Base-by-base conservation (phyloP, 139 green algal genomes). In the Zygnema circumcarinatum region DNA sequence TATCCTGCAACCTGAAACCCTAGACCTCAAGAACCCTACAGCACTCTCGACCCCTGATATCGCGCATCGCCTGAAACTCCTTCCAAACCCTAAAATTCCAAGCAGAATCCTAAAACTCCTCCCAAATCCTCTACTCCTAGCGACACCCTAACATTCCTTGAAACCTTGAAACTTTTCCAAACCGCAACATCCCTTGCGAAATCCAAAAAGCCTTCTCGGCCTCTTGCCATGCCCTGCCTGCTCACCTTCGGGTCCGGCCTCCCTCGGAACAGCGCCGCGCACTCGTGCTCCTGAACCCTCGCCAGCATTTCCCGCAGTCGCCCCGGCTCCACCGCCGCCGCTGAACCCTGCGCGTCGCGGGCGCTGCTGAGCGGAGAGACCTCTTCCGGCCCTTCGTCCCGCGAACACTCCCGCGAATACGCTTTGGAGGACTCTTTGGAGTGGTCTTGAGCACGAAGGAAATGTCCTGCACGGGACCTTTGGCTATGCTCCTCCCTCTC, bases 251-350 rank as follows among this genome's bases (percentile, higher is more conserved):
- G 35, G 69, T 78, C 69, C 35, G 3, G 38, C 2, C 31, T 2
- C 25, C 32, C 52, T 20, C 79, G n/a, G 3, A 81, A 81, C 2
- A 86, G 56, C 22, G 79, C 20, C 2, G 74, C 75, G 75, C 56
- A 83, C 11, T 80, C 7, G 52, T 83, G 76, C 11, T 11, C 40
- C 32, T 52, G 40, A 11, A 83, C 11, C 16, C 11, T 39, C 76
- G 74, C 76, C 76, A 83, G 16, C 32, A 83, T 11, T 38, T 42
- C 38, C 47, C 7, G 76, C 76, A 83, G 47, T 39, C 52, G 74
- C 11, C 47, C 76, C 11, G 7, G 40, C 32, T 79, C 76, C 16
- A 62, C 7, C 7, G 7, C 16, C 7, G 16, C 47, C 16, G 47
- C 7, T 62, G 16, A 16, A 62, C 47, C 47, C 52, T 83, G 56